Evolutionary conservation across 805 yeast species (phyloP).

Genomic region (Pichia gijzeniarum): DNA sequence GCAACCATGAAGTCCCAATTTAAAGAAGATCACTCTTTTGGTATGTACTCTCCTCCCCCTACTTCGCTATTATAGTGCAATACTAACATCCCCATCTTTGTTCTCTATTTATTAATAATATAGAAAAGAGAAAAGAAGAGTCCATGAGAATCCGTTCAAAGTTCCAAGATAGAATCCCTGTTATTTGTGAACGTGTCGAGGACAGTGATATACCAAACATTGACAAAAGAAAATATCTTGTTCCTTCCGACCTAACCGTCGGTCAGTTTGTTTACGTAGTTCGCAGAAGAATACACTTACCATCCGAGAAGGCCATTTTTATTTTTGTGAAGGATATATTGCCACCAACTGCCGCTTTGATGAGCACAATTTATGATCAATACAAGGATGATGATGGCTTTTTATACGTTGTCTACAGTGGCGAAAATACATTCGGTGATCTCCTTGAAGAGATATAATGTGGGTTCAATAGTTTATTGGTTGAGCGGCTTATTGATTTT

Average conservation of each 20-base stretch:
- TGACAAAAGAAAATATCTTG: conserved; percentile 94
- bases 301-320: conserved; percentile 96
- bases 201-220: conserved; percentile 93
- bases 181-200: conserved; percentile 94
- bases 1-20: conserved; percentile 76
- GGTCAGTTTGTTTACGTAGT: conserved; percentile 98
- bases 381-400: conserved; percentile 98
- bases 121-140: conserved; percentile 90
- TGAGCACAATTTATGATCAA: conserved; percentile 92
- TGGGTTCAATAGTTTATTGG: neutral
- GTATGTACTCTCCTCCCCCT: conserved; percentile 37
- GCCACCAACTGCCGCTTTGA: conserved; percentile 96
- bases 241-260: conserved; percentile 92
- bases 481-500: neutral
- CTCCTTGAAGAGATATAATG: conserved; percentile 14
- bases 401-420: conserved; percentile 90
- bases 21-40: conserved; percentile 93
- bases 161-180: conserved; percentile 91
- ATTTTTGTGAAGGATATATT: conserved; percentile 94
- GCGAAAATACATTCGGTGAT: conserved; percentile 93
- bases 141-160: conserved; percentile 84
- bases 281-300: conserved; percentile 90
- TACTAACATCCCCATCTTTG: conserved; percentile 6
- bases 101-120: neutral
- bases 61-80: neutral